Base-by-base conservation (phyloP, 768 basidiomycete species). In the Hygrocybe coccinea region DNA sequence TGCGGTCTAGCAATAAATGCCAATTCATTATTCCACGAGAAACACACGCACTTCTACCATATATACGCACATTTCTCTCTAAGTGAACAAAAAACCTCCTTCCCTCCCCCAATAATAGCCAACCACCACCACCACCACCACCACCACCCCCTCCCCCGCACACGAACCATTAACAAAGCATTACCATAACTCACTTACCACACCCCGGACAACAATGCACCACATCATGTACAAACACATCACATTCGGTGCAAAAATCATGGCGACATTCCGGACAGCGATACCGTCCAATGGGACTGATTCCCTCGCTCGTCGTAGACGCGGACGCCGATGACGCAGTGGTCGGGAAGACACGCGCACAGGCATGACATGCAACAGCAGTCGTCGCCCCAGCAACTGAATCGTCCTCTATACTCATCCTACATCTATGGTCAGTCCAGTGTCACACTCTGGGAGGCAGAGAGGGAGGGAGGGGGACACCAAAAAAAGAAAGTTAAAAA, bases 171-270 rank as follows among this genome's bases (percentile, higher is more conserved):
- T 37, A 37, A 37, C 36, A 46, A 9, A 50, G n/a, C n/a, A 29
- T 8, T 29, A 33, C 15, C 22, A 52, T 39, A 2, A 15, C 36
- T 56, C 71, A 77, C 61, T 75, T 77, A 2, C 86, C 86, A 60
- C 89, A 91, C 9, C 88, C 89, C 0, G 95, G 94, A 74, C 95
- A 99, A 57, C 90, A 92, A 66, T 97, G 95, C 17, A 97, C 76
- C 19, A 93, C 92, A 59, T 95, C 91, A 63, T 98, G 97, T 4
- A 97, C 85, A 65, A 97, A 97, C 17, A 95, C 81, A 72, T 99
- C 97, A 67, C 97, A 99, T 48, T 98, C 95, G 22, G 85, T 80
- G 67, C 97, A 98, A 65, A 97, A 99, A 66, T 97, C 87, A 49
- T 88, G 74, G 2, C 69, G 63, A 72, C 97, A 98, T 21, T 89